Percentiles rank a stretch among this genome's conserved stretches.
Evolutionary conservation across 257 asterid genomes (phyloP).

Genomic region (Solanum ossicruentum): DNA sequence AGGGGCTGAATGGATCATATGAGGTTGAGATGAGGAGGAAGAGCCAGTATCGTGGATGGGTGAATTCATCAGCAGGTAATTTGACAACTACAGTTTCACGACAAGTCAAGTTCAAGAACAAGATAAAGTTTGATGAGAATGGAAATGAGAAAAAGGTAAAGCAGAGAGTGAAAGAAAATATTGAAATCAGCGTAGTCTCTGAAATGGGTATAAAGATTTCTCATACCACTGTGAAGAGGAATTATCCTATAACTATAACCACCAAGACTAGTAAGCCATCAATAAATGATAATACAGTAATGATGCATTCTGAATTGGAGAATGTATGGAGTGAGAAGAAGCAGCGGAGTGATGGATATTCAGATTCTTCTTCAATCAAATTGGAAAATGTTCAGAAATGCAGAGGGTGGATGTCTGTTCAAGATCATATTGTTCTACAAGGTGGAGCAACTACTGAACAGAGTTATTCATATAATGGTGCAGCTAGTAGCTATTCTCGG

Average conservation of each 20-base stretch:
- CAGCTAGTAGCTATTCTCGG: slow-evolving; percentile 27
- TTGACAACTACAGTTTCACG: slow-evolving; percentile 23
- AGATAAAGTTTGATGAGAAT: slow-evolving; percentile 19
- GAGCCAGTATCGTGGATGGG: slow-evolving; percentile 56
- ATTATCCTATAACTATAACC: slow-evolving; percentile 39
- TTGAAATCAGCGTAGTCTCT: slow-evolving; percentile 14
- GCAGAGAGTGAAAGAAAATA: slow-evolving; percentile 34
- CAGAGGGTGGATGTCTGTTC: slow-evolving; percentile 54
- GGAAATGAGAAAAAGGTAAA: slow-evolving; percentile 37
- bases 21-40: slow-evolving; percentile 35
- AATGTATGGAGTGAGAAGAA: slow-evolving; percentile 32
- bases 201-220: slow-evolving; percentile 2
- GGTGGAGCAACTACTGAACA: slow-evolving; percentile 43
- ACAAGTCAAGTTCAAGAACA: slow-evolving; percentile 36
- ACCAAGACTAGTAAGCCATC: slow-evolving; percentile 20
- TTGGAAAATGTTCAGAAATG: slow-evolving; percentile 28
- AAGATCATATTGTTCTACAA: slow-evolving; percentile 38
- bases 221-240: slow-evolving; percentile 2
- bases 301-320: slow-evolving; percentile 27
- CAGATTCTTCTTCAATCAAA: slow-evolving; percentile 3
- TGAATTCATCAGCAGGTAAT: slow-evolving; percentile 56
- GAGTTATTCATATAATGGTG: slow-evolving; percentile 19
- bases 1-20: slow-evolving; percentile 40
- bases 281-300: slow-evolving; percentile 11
- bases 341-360: background rate